A percentile compares a stretch with the other conserved stretches of the same genome.
phyloP scores from a whole-genome alignment of 176 grass and related monocot genomes.

The Zea luxurians region DNA sequence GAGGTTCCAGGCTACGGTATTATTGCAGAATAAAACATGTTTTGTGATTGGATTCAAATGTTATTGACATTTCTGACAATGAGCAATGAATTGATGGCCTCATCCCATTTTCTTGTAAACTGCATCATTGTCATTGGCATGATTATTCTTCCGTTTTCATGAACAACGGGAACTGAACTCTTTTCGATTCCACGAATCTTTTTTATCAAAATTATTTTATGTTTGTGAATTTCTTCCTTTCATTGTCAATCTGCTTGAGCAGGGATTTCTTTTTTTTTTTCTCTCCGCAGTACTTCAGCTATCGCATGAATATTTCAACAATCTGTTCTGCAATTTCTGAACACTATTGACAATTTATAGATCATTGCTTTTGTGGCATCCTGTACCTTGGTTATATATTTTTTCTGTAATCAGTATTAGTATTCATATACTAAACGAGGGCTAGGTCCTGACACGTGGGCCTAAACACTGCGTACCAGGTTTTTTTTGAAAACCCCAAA shows the following conservation, averaged over 20 bases:
- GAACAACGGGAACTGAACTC: slow-evolving; percentile 4
- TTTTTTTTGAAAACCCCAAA: too few species aligned
- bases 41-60: slow-evolving; percentile 16
- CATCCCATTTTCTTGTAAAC: neutral
- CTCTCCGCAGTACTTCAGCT: neutral
- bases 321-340: neutral
- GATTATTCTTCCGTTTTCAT: slow-evolving; percentile 24
- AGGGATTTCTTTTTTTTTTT: neutral
- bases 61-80: slow-evolving; percentile 19
- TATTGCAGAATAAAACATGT: neutral
- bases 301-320: neutral
- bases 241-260: neutral
- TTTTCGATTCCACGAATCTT: neutral
- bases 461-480: too few species aligned
- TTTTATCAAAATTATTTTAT: neutral
- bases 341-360: neutral
- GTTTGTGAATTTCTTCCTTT: neutral
- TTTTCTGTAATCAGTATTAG: too few species aligned
- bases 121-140: slow-evolving; percentile 10
- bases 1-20: slow-evolving; percentile 26
- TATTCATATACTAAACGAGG: too few species aligned
- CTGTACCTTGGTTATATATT: neutral
- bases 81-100: neutral
- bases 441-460: too few species aligned
- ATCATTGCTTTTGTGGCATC: neutral